phyloP scores from a whole-genome alignment of 345 rosid genomes.

The Raphanus raphanistrum region DNA sequence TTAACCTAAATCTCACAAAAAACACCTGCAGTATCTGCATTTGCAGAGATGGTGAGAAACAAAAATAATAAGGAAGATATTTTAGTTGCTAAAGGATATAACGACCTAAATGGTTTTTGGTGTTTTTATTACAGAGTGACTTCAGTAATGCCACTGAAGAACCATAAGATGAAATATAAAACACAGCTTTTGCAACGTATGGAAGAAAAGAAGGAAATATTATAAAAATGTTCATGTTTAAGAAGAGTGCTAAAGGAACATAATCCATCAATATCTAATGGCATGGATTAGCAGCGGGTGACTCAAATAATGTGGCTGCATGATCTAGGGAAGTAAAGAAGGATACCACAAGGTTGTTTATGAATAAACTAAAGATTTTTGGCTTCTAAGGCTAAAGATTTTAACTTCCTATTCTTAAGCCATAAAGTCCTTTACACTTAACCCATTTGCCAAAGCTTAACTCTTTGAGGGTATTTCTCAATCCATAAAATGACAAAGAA shows the following conservation, averaged over 20 bases:
- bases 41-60: neutral
- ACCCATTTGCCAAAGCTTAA: conserved; percentile 2
- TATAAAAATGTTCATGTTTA: too few relatives aligned
- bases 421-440: neutral
- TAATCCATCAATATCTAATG: neutral
- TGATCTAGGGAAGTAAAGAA: neutral
- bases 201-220: too few relatives aligned
- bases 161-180: too few relatives aligned
- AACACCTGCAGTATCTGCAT: neutral
- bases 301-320: neutral
- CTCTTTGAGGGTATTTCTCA: neutral
- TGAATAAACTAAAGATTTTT: neutral
- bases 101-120: too few relatives aligned
- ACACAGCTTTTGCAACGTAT: too few relatives aligned
- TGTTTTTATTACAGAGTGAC: too few relatives aligned
- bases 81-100: neutral
- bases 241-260: too few relatives aligned
- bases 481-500: conserved; percentile 10
- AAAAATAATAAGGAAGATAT: neutral
- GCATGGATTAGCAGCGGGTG: conserved; percentile 1
- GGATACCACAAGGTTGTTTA: neutral
- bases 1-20: neutral
- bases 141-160: too few relatives aligned
- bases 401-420: neutral
- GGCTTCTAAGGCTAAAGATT: neutral